Evolutionary conservation across 1,284 basidiomycete species (phyloP).

Genomic region (Amylostereum areolatum): DNA sequence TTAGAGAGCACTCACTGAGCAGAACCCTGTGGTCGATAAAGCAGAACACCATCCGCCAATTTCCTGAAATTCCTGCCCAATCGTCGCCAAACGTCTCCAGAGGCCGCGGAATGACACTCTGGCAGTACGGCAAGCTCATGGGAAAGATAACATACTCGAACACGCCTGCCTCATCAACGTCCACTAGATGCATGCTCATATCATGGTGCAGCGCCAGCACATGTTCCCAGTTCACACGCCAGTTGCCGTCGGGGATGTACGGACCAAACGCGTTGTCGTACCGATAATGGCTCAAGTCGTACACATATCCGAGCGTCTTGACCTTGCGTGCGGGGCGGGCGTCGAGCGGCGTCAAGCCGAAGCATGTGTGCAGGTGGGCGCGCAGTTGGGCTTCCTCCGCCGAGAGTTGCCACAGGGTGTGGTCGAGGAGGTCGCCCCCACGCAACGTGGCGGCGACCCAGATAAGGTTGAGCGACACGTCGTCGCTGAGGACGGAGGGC

Average conservation of each 20-base stretch:
- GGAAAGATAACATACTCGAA: slow-evolving; percentile 36
- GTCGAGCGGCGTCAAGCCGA: slow-evolving; percentile 46
- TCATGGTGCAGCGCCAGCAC: slow-evolving; percentile 50
- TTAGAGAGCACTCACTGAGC: slow-evolving; percentile 35
- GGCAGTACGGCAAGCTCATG: slow-evolving; percentile 49
- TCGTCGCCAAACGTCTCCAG: slow-evolving; percentile 36
- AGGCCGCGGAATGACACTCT: slow-evolving; percentile 37
- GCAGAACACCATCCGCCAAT: slow-evolving; percentile 57
- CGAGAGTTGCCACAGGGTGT: slow-evolving; percentile 19
- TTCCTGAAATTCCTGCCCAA: slow-evolving; percentile 59
- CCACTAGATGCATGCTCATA: slow-evolving; percentile 45
- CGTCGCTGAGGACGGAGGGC: slow-evolving; percentile 20
- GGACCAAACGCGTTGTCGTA: slow-evolving; percentile 52
- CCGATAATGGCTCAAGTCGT: slow-evolving; percentile 50
- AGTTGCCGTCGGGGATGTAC: slow-evolving; percentile 35
- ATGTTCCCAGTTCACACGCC: slow-evolving; percentile 56
- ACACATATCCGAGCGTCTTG: slow-evolving; percentile 48
- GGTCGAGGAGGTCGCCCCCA: slow-evolving; percentile 39
- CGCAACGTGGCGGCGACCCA: slow-evolving; percentile 44
- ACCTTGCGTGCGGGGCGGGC: slow-evolving; percentile 23
- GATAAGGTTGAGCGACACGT: slow-evolving; percentile 41
- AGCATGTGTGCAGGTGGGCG: slow-evolving; percentile 46
- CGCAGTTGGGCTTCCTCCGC: slow-evolving; percentile 38
- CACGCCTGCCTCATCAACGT: slow-evolving; percentile 25
- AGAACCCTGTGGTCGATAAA: slow-evolving; percentile 65